Conservation (phyloP, 352 stramenopile species). For the Blastocystis sp. region DNA sequence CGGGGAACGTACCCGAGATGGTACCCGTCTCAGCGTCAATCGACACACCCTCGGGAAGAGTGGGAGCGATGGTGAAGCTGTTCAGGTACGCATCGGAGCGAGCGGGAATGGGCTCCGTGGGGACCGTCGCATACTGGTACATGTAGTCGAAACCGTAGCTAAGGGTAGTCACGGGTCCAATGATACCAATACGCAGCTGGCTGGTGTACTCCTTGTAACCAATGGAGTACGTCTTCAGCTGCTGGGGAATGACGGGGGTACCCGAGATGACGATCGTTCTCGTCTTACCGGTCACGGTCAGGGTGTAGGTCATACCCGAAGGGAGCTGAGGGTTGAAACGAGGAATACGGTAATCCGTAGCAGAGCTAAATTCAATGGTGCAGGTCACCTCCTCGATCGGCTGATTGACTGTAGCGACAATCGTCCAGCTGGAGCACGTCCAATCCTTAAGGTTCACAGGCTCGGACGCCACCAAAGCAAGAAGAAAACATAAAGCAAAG, state of each 20-base stretch:
- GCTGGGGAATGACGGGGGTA: slow-evolving; percentile 61
- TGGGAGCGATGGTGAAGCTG: slow-evolving; percentile 19
- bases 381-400: slow-evolving; percentile 5
- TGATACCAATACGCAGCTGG: slow-evolving; percentile 65
- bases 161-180: slow-evolving; percentile 24
- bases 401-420: slow-evolving; percentile 41
- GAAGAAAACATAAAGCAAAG: no score
- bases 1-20: slow-evolving; percentile 51
- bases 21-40: slow-evolving; percentile 30
- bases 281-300: neutral
- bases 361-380: neutral
- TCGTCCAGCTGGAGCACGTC: slow-evolving; percentile 22
- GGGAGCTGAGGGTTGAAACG: slow-evolving; percentile 58
- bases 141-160: slow-evolving; percentile 68
- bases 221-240: slow-evolving; percentile 46
- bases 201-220: slow-evolving; percentile 52
- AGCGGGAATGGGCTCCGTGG: slow-evolving; percentile 57
- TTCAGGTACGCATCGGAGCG: slow-evolving; percentile 62
- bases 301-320: slow-evolving; percentile 5
- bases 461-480: neutral
- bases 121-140: slow-evolving; percentile 42
- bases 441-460: slow-evolving; percentile 48
- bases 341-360: neutral
- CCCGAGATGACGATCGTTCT: slow-evolving; percentile 34
- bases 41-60: slow-evolving; percentile 52